Evolutionary conservation across 2,329 filamentous ascomycete genomes (phyloP).

Genomic region (Exophiala xenobiotica): DNA sequence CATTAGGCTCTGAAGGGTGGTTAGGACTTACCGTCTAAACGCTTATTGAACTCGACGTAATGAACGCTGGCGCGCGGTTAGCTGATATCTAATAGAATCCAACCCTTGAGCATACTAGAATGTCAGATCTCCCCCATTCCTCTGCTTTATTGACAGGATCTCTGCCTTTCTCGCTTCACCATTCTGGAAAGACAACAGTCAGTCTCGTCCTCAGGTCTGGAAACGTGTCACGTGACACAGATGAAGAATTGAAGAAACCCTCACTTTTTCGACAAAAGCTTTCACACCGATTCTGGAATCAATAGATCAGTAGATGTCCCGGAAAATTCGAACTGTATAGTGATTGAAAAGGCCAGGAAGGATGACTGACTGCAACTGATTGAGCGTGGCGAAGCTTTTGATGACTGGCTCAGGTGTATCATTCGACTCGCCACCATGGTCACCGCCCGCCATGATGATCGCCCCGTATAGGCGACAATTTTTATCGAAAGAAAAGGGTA

Average conservation of each 20-base stretch:
- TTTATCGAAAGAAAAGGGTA: conserved; percentile 16
- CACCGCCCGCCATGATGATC: conserved; percentile 54
- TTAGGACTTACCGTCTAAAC: conserved; percentile 54
- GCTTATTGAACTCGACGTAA: conserved; percentile 97
- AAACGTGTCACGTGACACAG: conserved; percentile 26
- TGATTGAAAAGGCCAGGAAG: conserved; percentile 10
- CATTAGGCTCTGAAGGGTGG: not conserved
- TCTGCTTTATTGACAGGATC: conserved; percentile 89
- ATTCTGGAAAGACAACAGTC: conserved; percentile 51
- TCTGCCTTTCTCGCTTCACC: conserved; percentile 87
- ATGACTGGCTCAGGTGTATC: conserved; percentile 62
- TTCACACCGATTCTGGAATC: conserved; percentile 62
- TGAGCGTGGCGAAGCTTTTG: conserved; percentile 79
- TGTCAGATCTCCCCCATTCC: conserved; percentile 80
- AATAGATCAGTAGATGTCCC: conserved; percentile 32
- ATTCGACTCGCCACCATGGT: conserved; percentile 53
- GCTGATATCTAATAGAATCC: conserved; percentile 9
- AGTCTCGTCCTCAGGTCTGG: not conserved
- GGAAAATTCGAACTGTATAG: conserved; percentile 13
- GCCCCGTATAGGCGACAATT: conserved; percentile 11
- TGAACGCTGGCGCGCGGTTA: conserved; percentile 61
- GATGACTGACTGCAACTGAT: conserved; percentile 69
- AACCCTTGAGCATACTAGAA: conserved; percentile 63
- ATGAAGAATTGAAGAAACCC: conserved; percentile 6
- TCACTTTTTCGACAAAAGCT: conserved; percentile 67